Conservation (phyloP, 2,329 filamentous ascomycete genomes). For the Simplicillium aogashimaense region DNA sequence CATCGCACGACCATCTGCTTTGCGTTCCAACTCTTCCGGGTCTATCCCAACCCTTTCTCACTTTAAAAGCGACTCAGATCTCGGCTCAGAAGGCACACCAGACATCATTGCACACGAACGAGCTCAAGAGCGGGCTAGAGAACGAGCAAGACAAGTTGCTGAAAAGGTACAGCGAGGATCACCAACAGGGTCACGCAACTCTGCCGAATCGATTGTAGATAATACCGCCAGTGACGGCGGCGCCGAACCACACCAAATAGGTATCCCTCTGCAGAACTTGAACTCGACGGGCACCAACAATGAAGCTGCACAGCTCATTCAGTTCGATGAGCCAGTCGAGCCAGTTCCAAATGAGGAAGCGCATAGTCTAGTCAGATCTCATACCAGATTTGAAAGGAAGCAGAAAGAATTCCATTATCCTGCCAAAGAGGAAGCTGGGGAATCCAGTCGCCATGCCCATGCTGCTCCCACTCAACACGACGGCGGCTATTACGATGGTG, state of each 20-base stretch:
- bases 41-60: conserved; percentile 5
- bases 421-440: conserved; percentile 6
- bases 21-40: conserved; percentile 6
- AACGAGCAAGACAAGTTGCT: conserved; percentile 30
- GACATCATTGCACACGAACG: conserved; percentile 6
- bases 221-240: conserved; percentile 17
- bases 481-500: conserved; percentile 28
- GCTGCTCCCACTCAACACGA: conserved; percentile 21
- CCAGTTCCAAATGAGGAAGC: conserved; percentile 22
- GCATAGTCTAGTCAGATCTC: conserved; percentile 31
- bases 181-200: conserved; percentile 23
- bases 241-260: conserved; percentile 11
- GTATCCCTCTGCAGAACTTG: conserved; percentile 23
- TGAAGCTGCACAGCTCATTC: conserved; percentile 5
- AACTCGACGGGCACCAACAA: conserved; percentile 7
- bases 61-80: conserved; percentile 10
- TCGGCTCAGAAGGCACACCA: conserved; percentile 14
- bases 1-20: conserved; percentile 4
- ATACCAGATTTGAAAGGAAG: conserved; percentile 16
- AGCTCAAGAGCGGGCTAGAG: conserved; percentile 10
- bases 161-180: conserved; percentile 26
- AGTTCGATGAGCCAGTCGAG: conserved; percentile 4
- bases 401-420: conserved; percentile 10
- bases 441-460: conserved; percentile 8
- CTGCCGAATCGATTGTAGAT: conserved; percentile 25